Evolutionary conservation across 495 filamentous ascomycete genomes (phyloP), one percentile per base, ranked within the genome.

Genomic region (Gamarada debralockiae): DNA sequence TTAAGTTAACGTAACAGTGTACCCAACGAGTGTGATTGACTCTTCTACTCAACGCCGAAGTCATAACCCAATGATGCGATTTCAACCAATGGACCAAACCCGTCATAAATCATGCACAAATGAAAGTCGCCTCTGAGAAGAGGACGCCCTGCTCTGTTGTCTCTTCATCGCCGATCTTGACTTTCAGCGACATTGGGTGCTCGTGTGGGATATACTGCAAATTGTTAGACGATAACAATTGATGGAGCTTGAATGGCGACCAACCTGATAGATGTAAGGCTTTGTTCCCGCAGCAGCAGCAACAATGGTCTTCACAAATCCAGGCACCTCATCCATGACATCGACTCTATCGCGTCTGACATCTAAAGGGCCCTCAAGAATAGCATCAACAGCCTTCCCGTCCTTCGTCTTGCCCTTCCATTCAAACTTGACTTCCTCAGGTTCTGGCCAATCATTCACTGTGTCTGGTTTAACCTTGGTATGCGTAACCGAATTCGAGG

Each of bases 211-310:
- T 74, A 67, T 81, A 95, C 86, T 92, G 44, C 12, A 57, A 29
- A n/a, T 22, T 2, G 12, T 25, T 15, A 34, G 23, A 47, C 25
- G 34, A 40, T 12, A 43, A 24, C 1, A 36, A 17, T 36, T n/a
- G 31, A 15, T 12, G 21, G 34, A 33, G 27, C n/a, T n/a, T n/a
- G n/a, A n/a, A n/a, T n/a, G n/a, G 21, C 33, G 10, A 13, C 75
- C 37, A 63, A 92, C 91, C 80, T 96, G 92, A 73, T 96, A 98
- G 64, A 98, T 97, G 66, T 96, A 98, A 8, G 93, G 95, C 72
- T 88, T 90, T 18, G 93, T 92, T 55, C 93, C 93, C 2, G 83
- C 89, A 37, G 92, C 89, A 38, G 78, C 83, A 34, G 86, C 88
- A 10, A 95, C 90, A 67, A 98, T 87, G 43, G 78, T 82, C 81